Evolutionary conservation across 192 early-diverging fungal species (phyloP), one percentile per base, ranked within the genome.

Genomic region (Umbelopsis sp.): DNA sequence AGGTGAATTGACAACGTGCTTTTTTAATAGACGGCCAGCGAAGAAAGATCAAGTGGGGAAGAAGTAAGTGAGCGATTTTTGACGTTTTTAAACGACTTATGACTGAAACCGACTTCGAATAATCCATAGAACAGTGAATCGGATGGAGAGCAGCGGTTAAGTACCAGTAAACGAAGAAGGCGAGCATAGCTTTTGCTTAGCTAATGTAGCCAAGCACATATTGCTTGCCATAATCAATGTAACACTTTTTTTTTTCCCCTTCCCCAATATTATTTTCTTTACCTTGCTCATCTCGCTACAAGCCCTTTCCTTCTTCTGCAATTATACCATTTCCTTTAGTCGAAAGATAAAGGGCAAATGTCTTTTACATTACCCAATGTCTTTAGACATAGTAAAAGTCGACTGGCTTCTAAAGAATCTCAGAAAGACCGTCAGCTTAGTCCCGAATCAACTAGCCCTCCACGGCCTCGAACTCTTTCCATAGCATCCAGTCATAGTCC

Each of bases 371-470:
- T 61, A 15, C 55, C 55, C 27, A 61, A 61, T 61, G 55, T 61
- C 10, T 61, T 61, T 35, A 61, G 33, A n/a, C 55, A 61, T 15
- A 61, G 55, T 35, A 61, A 61, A 35, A 18, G 12, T 61, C 55
- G 55, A 25, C 11, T 30, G 16, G 23, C 53, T 58, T 30, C 20
- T 0, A 30, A 11, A 33, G 27, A 33, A 30, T 25, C 25, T 35
- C 27, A 25, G 16, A 61, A 61, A 61, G 55, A 61, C 55, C 55
- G 55, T 16, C 55, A 16, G 11, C 55, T 30, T 12, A 8, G 53
- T 23, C 27, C 68, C 67, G 41, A 64, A 67, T 37, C 67, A 65
- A 11, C 73, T 49, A 69, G 67, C 8, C 37, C 66, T 16, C 55
- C 69, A 7, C 61, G 69, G 47, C 41, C 68, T 1, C 70, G 61